phyloP scores from a whole-genome alignment of 352 stramenopile genomes.

The Phytophthora sp. region DNA sequence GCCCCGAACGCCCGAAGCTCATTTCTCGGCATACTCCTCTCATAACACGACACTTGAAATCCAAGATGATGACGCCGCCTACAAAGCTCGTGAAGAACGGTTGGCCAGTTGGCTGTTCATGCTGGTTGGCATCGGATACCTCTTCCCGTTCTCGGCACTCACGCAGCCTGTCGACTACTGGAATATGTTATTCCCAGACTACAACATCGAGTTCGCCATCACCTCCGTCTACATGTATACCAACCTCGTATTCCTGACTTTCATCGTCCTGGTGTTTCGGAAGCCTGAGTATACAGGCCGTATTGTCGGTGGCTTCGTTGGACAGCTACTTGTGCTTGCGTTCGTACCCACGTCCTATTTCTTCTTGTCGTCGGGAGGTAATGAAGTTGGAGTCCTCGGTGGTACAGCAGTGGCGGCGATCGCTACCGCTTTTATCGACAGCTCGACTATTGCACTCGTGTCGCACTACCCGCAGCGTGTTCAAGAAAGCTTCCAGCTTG shows the following conservation, averaged over 20 bases:
- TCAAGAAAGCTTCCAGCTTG: constrained; percentile 80
- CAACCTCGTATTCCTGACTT: constrained; percentile 62
- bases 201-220: constrained; percentile 88
- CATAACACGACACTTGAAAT: constrained; percentile 28
- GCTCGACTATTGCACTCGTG: constrained; percentile 73
- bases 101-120: constrained; percentile 65
- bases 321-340: constrained; percentile 69
- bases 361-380: constrained; percentile 67
- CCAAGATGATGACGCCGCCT: constrained; percentile 7
- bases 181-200: constrained; percentile 83
- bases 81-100: constrained; percentile 49
- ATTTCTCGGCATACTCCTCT: constrained; percentile 32
- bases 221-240: constrained; percentile 88
- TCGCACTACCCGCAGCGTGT: constrained; percentile 75
- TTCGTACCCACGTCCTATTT: constrained; percentile 81
- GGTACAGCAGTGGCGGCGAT: constrained; percentile 63
- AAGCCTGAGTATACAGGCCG: constrained; percentile 68
- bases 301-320: constrained; percentile 77
- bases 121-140: constrained; percentile 75
- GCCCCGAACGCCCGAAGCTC: constrained; percentile 40
- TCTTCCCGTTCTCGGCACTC: constrained; percentile 87
- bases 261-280: constrained; percentile 63
- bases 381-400: constrained; percentile 62
- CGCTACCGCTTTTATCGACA: constrained; percentile 81
- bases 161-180: constrained; percentile 90